Percentiles rank a stretch among this genome's conserved stretches.
Conservation (phyloP, 257 asterid species). For the Jaltomata sinuosa region DNA sequence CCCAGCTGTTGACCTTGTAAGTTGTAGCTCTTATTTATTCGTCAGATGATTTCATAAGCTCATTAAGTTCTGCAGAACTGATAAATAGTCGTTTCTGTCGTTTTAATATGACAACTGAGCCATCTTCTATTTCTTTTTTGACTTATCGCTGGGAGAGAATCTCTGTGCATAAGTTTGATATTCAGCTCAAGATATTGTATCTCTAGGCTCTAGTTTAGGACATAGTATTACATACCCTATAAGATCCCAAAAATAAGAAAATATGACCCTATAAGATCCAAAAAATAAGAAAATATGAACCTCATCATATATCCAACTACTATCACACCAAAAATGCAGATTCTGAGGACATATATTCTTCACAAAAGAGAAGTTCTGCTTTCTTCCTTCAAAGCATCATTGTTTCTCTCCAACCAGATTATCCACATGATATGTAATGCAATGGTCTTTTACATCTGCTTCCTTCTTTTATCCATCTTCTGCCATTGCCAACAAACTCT, state of each 20-base stretch:
- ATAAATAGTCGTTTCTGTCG: not conserved
- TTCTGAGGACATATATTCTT: not conserved
- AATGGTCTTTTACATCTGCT: not conserved
- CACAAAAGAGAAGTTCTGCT: not conserved
- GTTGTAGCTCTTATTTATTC: constrained; percentile 3
- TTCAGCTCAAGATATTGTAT: not conserved
- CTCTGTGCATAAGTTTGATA: not conserved
- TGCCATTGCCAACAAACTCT: not conserved
- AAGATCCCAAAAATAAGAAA: not conserved
- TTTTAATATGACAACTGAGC: not conserved
- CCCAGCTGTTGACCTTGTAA: constrained; percentile 65
- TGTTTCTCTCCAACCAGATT: not conserved
- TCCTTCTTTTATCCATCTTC: not conserved
- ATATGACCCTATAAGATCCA: not conserved
- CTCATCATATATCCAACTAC: not conserved
- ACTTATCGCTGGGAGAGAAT: not conserved
- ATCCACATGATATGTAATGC: not conserved
- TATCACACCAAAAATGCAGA: not conserved
- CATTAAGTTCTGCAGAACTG: not conserved
- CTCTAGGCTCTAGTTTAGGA: not conserved
- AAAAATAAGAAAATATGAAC: not conserved
- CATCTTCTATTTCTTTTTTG: not conserved
- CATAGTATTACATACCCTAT: not conserved
- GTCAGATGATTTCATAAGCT: not conserved
- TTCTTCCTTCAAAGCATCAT: not conserved